A percentile compares a stretch with the other conserved stretches of the same genome.
Evolutionary conservation across 2,329 filamentous ascomycete genomes (phyloP).

Genomic region (Venturia oleaginea): DNA sequence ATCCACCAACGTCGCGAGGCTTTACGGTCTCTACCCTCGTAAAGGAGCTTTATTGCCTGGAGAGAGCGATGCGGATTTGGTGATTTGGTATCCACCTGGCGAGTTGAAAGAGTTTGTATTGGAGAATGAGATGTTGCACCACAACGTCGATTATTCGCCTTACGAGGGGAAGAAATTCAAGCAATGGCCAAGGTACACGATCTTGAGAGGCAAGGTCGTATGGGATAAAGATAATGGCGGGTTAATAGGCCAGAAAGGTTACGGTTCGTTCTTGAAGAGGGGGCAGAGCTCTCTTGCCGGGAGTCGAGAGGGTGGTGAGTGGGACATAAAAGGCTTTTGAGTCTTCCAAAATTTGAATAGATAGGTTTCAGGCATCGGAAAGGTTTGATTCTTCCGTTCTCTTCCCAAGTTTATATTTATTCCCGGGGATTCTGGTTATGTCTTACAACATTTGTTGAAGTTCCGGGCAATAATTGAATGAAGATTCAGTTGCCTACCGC

Average conservation of each 20-base stretch:
- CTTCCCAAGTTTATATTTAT: too few relatives aligned
- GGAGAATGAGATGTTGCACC: slow-evolving; percentile 48
- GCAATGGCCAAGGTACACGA: slow-evolving; percentile 54
- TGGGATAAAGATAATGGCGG: slow-evolving; percentile 51
- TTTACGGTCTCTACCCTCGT: slow-evolving; percentile 45
- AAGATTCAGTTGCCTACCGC: too few relatives aligned
- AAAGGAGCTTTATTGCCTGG: slow-evolving; percentile 45
- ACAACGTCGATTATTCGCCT: slow-evolving; percentile 53
- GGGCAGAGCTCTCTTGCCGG: slow-evolving; percentile 18
- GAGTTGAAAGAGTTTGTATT: slow-evolving; percentile 35
- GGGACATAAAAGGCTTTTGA: slow-evolving; percentile 16
- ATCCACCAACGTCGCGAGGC: slow-evolving; percentile 46
- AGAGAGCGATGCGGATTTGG: slow-evolving; percentile 46
- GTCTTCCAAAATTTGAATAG: not conserved
- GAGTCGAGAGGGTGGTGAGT: slow-evolving; percentile 16
- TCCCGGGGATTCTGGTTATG: too few relatives aligned
- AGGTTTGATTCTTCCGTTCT: too few relatives aligned
- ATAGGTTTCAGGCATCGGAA: too few relatives aligned
- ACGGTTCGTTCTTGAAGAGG: slow-evolving; percentile 42
- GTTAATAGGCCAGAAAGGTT: slow-evolving; percentile 38
- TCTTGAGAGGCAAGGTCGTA: slow-evolving; percentile 49
- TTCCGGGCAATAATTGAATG: too few relatives aligned
- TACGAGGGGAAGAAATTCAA: slow-evolving; percentile 48
- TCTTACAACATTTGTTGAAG: too few relatives aligned
- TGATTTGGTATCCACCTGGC: slow-evolving; percentile 47